These are phyloP conservation scores for Pseudocercospora musae DNA, from an alignment of 2,329 filamentous ascomycete species.

Conservation along the genomic window DNA sequence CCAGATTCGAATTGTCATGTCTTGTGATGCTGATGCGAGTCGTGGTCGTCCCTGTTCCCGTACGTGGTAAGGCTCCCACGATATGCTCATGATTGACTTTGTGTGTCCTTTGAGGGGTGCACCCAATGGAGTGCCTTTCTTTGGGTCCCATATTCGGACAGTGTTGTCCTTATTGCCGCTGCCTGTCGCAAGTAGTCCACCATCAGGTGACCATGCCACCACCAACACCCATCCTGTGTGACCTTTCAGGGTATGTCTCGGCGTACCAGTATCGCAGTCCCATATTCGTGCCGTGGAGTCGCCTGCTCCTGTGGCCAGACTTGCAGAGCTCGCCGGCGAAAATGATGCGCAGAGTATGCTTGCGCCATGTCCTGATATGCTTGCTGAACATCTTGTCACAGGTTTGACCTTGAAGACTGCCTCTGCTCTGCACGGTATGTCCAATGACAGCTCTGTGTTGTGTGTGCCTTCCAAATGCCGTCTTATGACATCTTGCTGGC, in stretches of 20 bases:
- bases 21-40: constrained; percentile 84
- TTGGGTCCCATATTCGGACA: constrained; percentile 84
- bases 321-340: constrained; percentile 71
- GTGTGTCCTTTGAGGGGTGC: constrained; percentile 76
- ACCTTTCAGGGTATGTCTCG: constrained; percentile 77
- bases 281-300: constrained; percentile 89
- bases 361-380: constrained; percentile 86
- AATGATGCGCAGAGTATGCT: constrained; percentile 85
- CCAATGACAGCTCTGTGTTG: constrained; percentile 59
- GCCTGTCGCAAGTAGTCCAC: constrained; percentile 75
- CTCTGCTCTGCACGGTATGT: constrained; percentile 70
- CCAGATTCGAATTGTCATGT: constrained; percentile 85
- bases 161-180: constrained; percentile 91
- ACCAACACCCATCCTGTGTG: constrained; percentile 88
- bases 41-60: constrained; percentile 71
- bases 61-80: constrained; percentile 91
- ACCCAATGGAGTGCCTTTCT: constrained; percentile 71
- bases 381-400: constrained; percentile 83
- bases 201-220: constrained; percentile 84
- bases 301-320: constrained; percentile 83
- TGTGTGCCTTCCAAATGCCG: constrained; percentile 47
- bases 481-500: constrained; percentile 37
- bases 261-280: constrained; percentile 92
- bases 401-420: constrained; percentile 91
- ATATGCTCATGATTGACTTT: constrained; percentile 82